These are phyloP conservation scores for Emmonsiellopsis sp. DNA, from an alignment of 2,329 filamentous ascomycete genomes.

Conservation along the genomic window DNA sequence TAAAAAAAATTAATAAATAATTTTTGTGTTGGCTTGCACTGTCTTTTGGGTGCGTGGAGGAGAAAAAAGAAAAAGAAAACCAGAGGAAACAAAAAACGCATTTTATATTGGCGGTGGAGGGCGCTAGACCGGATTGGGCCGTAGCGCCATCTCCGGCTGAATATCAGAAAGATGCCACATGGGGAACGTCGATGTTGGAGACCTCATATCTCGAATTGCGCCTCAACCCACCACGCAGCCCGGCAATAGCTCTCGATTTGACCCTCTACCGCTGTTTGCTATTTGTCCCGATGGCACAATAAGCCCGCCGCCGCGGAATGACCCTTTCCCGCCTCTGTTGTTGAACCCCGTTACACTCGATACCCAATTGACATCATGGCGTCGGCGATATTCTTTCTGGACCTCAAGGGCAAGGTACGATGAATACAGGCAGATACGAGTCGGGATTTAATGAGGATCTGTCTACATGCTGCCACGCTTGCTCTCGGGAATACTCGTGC, in stretches of 20 bases:
- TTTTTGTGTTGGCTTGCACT: constrained; percentile 64
- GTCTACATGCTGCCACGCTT: background rate
- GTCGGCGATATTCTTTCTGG: constrained; percentile 95
- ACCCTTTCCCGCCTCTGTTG: background rate
- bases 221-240: background rate
- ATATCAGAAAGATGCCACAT: background rate
- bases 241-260: background rate
- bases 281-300: background rate
- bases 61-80: constrained; percentile 32
- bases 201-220: background rate
- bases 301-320: constrained; percentile 2
- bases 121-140: constrained; percentile 10
- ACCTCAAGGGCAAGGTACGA: constrained; percentile 96
- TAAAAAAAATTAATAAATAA: constrained; percentile 33
- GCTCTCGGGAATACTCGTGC: constrained; percentile 2
- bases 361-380: constrained; percentile 57
- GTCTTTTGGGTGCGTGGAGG: constrained; percentile 69
- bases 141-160: background rate
- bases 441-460: background rate
- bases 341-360: constrained; percentile 3
- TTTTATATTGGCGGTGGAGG: constrained; percentile 13
- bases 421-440: background rate
- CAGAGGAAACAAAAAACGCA: constrained; percentile 14
- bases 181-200: background rate
- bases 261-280: background rate